Evolutionary conservation across 1,139 yeast genomes (phyloP), one percentile per base, ranked within the genome.

Genomic region (Pneumocystis oryctolagi): DNA sequence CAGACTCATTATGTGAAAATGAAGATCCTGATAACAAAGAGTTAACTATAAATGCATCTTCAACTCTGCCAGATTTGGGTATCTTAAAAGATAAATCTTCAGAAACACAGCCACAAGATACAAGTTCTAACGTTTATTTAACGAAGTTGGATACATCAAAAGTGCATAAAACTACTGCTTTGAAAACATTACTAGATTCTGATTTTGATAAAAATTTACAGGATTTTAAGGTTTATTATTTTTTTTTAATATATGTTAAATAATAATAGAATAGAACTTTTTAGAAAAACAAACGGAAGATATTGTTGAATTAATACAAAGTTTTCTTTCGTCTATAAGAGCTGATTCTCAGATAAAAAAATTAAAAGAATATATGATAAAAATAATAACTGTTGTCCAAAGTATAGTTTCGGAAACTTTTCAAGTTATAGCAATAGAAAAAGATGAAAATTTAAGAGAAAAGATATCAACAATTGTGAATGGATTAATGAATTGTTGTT

Each of bases 231-330:
- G 55, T 47, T 12, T 25, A 20, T 8, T 9, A 25, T 2, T 12
- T 5, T n/a, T 20, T 25, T 47, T 20, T 9, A 47, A 47, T 47
- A 25, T 25, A 6, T 12, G 12, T 47, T 25, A 12, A 20, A 47
- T 42, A 47, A 25, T 25, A 47, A 47, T 25, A 47, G 83, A 92
- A 64, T 82, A 89, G 69, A 80, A 85, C 60, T 92, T 89, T 73
- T 79, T 92, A 70, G 98, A 92, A 72, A 95, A 89, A 73, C 96
- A 90, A 75, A 90, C 97, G 0, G 92, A 87, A 40, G 87, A 87
- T 69, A 97, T 92, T 1, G 92, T 92, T 64, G 82, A 89, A 35
- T 87, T 96, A 0, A 90, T 90, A 69, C 97, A 90, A 71, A 82
- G 87, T 30, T 78, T 92, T 66, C 79, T 92, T 47, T 70, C 76